phyloP scores from a whole-genome alignment of 768 basidiomycete species.

The Lenzites betulinus region DNA sequence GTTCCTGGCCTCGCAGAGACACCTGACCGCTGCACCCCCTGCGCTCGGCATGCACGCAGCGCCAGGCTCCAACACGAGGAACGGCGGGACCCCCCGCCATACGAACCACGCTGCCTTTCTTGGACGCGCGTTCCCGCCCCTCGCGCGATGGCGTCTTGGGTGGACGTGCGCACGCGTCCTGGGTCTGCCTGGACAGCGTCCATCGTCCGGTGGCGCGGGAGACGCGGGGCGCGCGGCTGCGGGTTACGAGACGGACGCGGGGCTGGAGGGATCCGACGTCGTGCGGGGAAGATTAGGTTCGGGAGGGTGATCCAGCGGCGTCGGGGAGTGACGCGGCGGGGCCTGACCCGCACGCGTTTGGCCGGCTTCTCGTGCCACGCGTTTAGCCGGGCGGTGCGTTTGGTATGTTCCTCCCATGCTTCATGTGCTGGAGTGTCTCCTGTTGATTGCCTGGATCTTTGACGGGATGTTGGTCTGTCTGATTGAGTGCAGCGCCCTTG shows the following conservation, averaged over 20 bases:
- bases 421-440: no score
- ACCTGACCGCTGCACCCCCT: no score
- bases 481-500: no score
- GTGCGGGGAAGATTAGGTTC: not conserved
- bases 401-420: not conserved
- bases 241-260: not conserved
- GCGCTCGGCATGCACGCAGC: no score
- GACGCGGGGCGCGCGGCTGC: not conserved
- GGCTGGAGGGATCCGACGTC: no score
- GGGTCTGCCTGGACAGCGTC: conserved; percentile 5
- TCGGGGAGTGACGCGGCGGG: not conserved
- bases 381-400: not conserved
- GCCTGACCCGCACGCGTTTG: not conserved
- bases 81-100: no score
- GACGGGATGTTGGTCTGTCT: no score
- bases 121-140: no score
- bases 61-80: no score
- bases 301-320: not conserved
- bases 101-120: not conserved
- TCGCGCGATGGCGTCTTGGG: not conserved
- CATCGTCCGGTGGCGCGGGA: conserved; percentile 1
- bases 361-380: no score
- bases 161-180: not conserved
- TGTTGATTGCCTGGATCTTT: no score
- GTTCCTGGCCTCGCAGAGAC: no score